Conservation (phyloP, 2,329 filamentous ascomycete species). For the Trichoderma brevicompactum region DNA sequence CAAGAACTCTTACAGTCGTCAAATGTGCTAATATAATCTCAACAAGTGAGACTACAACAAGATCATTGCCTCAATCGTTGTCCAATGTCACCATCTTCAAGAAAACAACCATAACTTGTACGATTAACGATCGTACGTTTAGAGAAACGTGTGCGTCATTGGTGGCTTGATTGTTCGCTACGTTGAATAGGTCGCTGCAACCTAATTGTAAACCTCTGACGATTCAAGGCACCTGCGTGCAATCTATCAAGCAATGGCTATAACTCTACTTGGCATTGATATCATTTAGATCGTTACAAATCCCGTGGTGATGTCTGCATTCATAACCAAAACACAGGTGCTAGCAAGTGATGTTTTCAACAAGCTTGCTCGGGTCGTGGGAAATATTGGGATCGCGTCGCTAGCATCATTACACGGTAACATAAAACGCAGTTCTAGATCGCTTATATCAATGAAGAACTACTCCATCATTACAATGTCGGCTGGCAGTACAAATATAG, state of each 20-base stretch:
- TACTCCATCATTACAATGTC: background rate
- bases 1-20: background rate
- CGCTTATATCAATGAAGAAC: background rate
- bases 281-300: constrained; percentile 17
- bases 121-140: too few relatives aligned
- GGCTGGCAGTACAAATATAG: constrained; percentile 5
- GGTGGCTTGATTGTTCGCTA: background rate
- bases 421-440: background rate
- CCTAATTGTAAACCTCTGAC: background rate
- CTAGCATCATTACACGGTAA: constrained; percentile 22
- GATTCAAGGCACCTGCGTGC: background rate
- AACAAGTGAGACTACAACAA: background rate
- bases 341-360: constrained; percentile 14
- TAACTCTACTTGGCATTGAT: constrained; percentile 4
- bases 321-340: constrained; percentile 16
- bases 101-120: too few relatives aligned
- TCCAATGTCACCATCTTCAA: too few relatives aligned
- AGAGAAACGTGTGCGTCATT: background rate
- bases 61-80: too few relatives aligned
- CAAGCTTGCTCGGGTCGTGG: constrained; percentile 17
- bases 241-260: constrained; percentile 11
- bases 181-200: background rate
- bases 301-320: constrained; percentile 5
- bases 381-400: constrained; percentile 5
- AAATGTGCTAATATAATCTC: background rate